phyloP scores from a whole-genome alignment of 805 yeast species.

The Sungouiozyma ichnusensis region DNA sequence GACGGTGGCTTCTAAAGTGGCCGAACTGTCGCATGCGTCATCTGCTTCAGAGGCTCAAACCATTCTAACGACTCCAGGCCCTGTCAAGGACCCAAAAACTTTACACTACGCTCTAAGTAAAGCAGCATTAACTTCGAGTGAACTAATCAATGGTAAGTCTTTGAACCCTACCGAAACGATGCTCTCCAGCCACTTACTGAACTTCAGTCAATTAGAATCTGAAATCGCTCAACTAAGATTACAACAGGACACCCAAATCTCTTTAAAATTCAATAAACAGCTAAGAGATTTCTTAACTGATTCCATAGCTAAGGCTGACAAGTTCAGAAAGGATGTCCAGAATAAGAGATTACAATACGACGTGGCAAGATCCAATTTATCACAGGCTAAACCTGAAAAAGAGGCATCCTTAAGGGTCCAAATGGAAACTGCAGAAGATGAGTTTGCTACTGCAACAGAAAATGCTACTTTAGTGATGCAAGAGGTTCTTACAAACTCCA shows the following conservation, averaged over 20 bases:
- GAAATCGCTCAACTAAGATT: slow-evolving; percentile 75
- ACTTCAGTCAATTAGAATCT: slow-evolving; percentile 58
- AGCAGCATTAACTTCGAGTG: slow-evolving; percentile 45
- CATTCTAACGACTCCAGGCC: slow-evolving; percentile 42
- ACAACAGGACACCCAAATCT: slow-evolving; percentile 69
- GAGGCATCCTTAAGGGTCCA: slow-evolving; percentile 65
- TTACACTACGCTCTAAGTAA: slow-evolving; percentile 72
- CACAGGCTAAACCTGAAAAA: slow-evolving; percentile 46
- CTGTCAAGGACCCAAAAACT: slow-evolving; percentile 58
- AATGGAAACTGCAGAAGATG: slow-evolving; percentile 80
- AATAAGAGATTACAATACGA: slow-evolving; percentile 72
- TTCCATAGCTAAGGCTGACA: slow-evolving; percentile 50
- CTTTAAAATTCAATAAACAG: slow-evolving; percentile 56
- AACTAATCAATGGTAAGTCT: slow-evolving; percentile 17
- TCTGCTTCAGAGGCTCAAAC: slow-evolving; percentile 78
- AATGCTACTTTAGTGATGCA: slow-evolving; percentile 78
- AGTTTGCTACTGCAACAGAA: slow-evolving; percentile 81
- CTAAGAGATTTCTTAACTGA: slow-evolving; percentile 51
- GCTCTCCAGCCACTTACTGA: slow-evolving; percentile 46
- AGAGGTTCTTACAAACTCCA: slow-evolving; percentile 61
- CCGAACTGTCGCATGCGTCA: slow-evolving; percentile 59
- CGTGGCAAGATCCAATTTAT: slow-evolving; percentile 52
- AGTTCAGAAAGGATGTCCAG: slow-evolving; percentile 64
- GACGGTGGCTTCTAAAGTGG: slow-evolving; percentile 51
- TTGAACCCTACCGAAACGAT: slow-evolving; percentile 29